Evolutionary conservation across 202 grass and related monocot genomes (phyloP), one percentile per base, ranked within the genome.

Genomic region (Zizania palustris): DNA sequence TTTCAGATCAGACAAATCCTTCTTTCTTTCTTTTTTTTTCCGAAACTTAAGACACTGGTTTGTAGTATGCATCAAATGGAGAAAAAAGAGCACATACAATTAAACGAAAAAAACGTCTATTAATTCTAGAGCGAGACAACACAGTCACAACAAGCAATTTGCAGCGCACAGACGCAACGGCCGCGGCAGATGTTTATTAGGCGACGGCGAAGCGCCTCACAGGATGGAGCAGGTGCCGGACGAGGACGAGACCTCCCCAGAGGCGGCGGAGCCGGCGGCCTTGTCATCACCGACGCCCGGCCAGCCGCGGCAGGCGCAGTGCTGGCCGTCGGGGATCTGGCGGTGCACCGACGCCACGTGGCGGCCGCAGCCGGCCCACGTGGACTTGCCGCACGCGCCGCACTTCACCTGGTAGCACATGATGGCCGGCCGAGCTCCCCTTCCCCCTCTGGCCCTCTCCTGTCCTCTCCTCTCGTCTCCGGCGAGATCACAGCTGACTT

Each of bases 331-430:
- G 12, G 83, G 44, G 53, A 98, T 92, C 85, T 84, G 91, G 74
- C 67, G 74, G 85, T 98, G 83, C 39, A 98, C 88, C 9, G 85
- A 86, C 8, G 87, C 89, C 4, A 93, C 95, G 50, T 98, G 95
- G 10, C 77, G 85, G 60, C 95, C 91, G 74, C 95, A 92, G 0
- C 95, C 91, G 0, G 80, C 86, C 95, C 95, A 98, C 45, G 91
- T 78, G 16, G 80, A 83, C 85, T 94, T 98, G 62, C 87, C 89
- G 70, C 95, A 95, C 4, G 78, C 73, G 50, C 45, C 78, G 59
- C 95, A 95, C 80, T 94, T 92, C 12, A 84, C 83, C 85, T 92
- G 72, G 77, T 74, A 87, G 76, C 95, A 98, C 95, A 98, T 55
- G 28, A 0, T 28, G 28, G 28, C 28, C 28, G 28, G 28, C 28